Conservation (phyloP, 179 eudicot species). For the Heliamphora pulchella region DNA sequence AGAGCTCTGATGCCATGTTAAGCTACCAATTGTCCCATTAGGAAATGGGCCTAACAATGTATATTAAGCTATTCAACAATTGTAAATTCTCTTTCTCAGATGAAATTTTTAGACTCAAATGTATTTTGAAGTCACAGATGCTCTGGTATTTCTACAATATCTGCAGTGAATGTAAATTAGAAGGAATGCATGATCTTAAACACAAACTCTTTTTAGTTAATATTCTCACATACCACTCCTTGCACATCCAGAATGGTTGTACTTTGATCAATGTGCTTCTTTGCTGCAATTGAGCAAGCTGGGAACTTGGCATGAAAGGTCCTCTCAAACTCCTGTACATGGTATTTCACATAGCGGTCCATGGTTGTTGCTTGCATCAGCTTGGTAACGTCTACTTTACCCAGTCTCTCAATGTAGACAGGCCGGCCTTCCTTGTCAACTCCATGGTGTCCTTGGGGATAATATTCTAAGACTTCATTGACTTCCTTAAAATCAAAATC, state of each 20-base stretch:
- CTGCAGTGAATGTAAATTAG: neutral
- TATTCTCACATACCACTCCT: conserved; percentile 69
- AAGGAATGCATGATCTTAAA: neutral
- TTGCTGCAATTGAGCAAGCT: conserved; percentile 77
- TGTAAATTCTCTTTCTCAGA: neutral
- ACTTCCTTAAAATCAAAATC: conserved; percentile 64
- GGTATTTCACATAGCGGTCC: conserved; percentile 66
- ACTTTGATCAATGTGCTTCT: conserved; percentile 76
- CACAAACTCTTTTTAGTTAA: neutral
- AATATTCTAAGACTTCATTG: conserved; percentile 54
- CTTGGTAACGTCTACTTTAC: conserved; percentile 67
- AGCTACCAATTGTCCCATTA: no score
- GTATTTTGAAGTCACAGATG: neutral
- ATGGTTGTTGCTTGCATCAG: conserved; percentile 68
- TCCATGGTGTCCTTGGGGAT: conserved; percentile 91
- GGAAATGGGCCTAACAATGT: no score
- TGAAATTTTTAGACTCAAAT: neutral
- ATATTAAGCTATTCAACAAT: no score
- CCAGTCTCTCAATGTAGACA: conserved; percentile 76
- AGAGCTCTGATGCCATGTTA: no score
- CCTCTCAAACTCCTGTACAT: conserved; percentile 80
- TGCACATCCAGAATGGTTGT: conserved; percentile 86
- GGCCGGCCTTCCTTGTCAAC: conserved; percentile 83
- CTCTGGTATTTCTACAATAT: neutral
- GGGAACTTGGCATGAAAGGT: conserved; percentile 64